Evolutionary conservation across 495 filamentous ascomycete genomes (phyloP), one percentile per base, ranked within the genome.

Genomic region (Filosporella fistucella): DNA sequence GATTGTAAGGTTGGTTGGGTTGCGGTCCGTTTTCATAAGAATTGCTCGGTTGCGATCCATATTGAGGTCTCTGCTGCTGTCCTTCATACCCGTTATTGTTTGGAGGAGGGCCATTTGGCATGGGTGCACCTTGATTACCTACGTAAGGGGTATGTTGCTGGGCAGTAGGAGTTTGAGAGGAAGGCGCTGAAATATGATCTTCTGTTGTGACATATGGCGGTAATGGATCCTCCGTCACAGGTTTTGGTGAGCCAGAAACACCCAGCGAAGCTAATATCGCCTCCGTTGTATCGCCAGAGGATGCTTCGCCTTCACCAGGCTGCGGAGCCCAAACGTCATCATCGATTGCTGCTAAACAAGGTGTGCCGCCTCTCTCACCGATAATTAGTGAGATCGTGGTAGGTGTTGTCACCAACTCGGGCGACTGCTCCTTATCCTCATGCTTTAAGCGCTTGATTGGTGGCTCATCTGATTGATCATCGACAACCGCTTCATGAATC

Each of bases 281-380:
- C 32, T 61, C 58, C n/a, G 55, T 56, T 17, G 55, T 48, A 46
- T 58, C 49, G 4, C 29, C n/a, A 23, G 51, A 33, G 11, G 40
- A 22, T 12, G 51, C 23, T 11, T 46, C 47, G 8, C 51, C 34
- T 45, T 58, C 58, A 21, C 58, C 58, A 17, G 51, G 55, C 23
- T 58, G 16, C 14, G 54, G 58, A 26, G 58, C 58, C 58, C 58
- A 61, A 9, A 47, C 55, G 26, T 58, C 55, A 44, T 58, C 55
- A 26, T 41, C 48, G 34, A 30, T 30, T 23, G 12, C 36, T 20
- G 35, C 34, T 28, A 61, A 42, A 37, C 17, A 56, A 20, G 58
- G 58, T 8, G 58, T 60, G 13, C 52, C 52, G 48, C 21, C 24
- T 33, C 51, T 45, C 9, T 1, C 29, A 22, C 21, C 45, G 39